Base-by-base conservation (phyloP, 129 eudicot species). In the Arctium lappa region DNA sequence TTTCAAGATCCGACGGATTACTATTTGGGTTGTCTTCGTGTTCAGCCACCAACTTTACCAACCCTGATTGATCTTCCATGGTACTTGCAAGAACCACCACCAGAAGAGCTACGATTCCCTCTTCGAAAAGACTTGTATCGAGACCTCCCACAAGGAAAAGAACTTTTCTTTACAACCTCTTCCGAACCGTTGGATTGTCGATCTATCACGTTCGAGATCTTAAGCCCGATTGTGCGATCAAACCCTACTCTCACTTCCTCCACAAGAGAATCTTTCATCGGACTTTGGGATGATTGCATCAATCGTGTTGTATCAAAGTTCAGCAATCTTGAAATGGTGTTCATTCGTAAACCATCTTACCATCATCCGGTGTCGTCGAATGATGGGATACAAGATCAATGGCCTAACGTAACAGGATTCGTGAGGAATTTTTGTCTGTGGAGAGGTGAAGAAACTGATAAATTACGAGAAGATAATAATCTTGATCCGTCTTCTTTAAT, bases 211-310 rank as follows among this genome's bases (percentile, higher is more conserved):
- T 83, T 86, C 8, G 97, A 93, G 53, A 76, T 93, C 31, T 31
- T 93, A 32, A 81, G 86, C 82, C 86, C 97, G 0, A 86, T 91
- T 3, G 87, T 82, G 7, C 90, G 93, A 27, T 37, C 90, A 74
- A 89, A 84, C 86, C 93, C 95, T 56, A 85, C 82, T 60, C 86
- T 93, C 32, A 86, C 86, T 0, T 63, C 85, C 1, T 76, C 90
- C 2, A 48, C 62, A 37, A 71, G 95, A 46, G 97, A 93, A 63
- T 91, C 97, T 0, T 93, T 86, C 82, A 81, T 93, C 3, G 89
- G 89, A 69, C 80, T 93, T 3, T 93, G 97, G 97, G 97, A 93
- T 30, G 97, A 93, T 89, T 89, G 93, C 84, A 91, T 93, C 84
- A 93, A 93, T 69, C 85, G 93, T 29, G 82, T 89, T 10, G 22